Evolutionary conservation across 495 filamentous ascomycete genomes (phyloP).

Genomic region (Podospora pseudopauciseta): DNA sequence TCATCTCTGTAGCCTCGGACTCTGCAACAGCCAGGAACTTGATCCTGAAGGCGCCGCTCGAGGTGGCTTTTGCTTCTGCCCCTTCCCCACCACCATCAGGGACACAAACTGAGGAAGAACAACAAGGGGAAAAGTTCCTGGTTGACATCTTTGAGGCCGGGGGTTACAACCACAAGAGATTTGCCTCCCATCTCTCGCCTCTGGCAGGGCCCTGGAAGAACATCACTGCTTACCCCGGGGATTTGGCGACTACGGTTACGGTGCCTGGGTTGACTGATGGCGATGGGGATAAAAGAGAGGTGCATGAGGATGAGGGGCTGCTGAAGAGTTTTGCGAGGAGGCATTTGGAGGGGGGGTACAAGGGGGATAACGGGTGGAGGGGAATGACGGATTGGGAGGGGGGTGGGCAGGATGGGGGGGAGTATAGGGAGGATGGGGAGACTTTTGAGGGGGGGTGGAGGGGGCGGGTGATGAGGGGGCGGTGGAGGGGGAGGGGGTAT

Average conservation of each 20-base stretch:
- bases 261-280: constrained; percentile 2
- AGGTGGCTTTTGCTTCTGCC: constrained; percentile 20
- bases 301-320: constrained; percentile 35
- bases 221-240: not conserved
- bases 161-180: constrained; percentile 34
- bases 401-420: constrained; percentile 26
- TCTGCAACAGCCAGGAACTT: constrained; percentile 23
- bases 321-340: constrained; percentile 31
- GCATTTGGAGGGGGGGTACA: constrained; percentile 14
- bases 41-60: constrained; percentile 27
- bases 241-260: not conserved
- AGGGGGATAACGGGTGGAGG: constrained; percentile 18
- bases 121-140: constrained; percentile 31
- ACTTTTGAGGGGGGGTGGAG: not conserved
- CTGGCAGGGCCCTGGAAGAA: constrained; percentile 44
- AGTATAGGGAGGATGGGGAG: not conserved
- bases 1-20: constrained; percentile 37
- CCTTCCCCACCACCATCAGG: not conserved
- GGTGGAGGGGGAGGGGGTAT: not conserved
- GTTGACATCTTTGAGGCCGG: constrained; percentile 36
- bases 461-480: not conserved
- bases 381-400: constrained; percentile 49
- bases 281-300: constrained; percentile 1
- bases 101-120: not conserved
- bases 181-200: constrained; percentile 31